Base-by-base conservation (phyloP, 768 basidiomycete genomes). In the Hebeloma cylindrosporum region DNA sequence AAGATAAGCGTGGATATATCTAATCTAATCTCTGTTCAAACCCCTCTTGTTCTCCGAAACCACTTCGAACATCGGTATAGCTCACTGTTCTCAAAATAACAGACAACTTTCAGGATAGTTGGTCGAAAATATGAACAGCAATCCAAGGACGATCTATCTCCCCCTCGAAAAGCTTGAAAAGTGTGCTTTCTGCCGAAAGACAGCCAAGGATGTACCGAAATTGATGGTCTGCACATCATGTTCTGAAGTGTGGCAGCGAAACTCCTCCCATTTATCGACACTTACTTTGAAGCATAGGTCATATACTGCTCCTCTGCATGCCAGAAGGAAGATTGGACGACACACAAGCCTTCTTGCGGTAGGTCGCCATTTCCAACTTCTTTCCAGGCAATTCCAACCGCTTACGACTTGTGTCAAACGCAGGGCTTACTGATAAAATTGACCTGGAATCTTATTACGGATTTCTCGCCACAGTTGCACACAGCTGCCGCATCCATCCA, bases 381-480 rank as follows among this genome's bases (percentile, higher is more conserved):
- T 16, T 8, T 21, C n/a, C 22, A 30, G 7, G 13, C 20, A 25
- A n/a, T 27, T 7, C 11, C 30, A 8, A 4, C 39, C 7, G 13
- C 21, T 20, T 11, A 26, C 28, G 41, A 20, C 4, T 17, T 20
- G 7, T 14, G 6, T 34, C 25, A 40, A 21, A 13, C 35, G 3
- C 31, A 69, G 67, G 64, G 3, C 65, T 63, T 49, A 72, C 67
- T 2, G 67, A 70, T 39, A 48, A 61, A 13, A 60, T 71, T 13
- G 62, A 68, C 14, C 42, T 73, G 6, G 44, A 46, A 2, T 40
- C 49, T 0, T 70, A 69, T 42, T 61, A 67, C 64, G 66, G 66
- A 0, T 45, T 68, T 35, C 46, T 71, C 10, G 64, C 63, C 7
- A 52, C 43, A 25, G 52, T 66, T 2, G 55, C 58, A n/a, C 61